These are phyloP conservation scores for Phytophthora agathidicida DNA, from an alignment of 352 stramenopile species.

Conservation along the genomic window DNA sequence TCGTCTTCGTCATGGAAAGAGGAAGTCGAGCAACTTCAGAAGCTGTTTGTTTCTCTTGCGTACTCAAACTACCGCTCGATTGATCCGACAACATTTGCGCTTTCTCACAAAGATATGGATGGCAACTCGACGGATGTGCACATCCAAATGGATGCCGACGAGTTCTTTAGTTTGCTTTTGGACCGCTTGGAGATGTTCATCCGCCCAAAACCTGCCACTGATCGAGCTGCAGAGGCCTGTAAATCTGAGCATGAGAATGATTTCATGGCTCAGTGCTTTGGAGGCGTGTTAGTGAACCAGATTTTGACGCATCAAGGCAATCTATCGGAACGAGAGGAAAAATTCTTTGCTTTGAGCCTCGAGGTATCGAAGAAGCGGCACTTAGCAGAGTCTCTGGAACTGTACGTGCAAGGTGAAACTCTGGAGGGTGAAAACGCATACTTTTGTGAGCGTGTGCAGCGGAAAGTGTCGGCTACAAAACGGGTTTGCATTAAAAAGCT, in stretches of 20 bases:
- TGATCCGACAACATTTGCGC: slow-evolving; percentile 70
- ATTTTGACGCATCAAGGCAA: slow-evolving; percentile 81
- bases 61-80: slow-evolving; percentile 49
- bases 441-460: slow-evolving; percentile 69
- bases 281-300: slow-evolving; percentile 82
- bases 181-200: slow-evolving; percentile 78
- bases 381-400: slow-evolving; percentile 59
- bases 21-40: slow-evolving; percentile 71
- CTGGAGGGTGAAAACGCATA: slow-evolving; percentile 84
- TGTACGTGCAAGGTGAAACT: slow-evolving; percentile 79
- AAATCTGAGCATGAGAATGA: slow-evolving; percentile 10
- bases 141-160: slow-evolving; percentile 84
- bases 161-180: slow-evolving; percentile 83
- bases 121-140: slow-evolving; percentile 75
- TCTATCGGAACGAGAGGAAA: slow-evolving; percentile 82
- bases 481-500: slow-evolving; percentile 84
- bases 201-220: slow-evolving; percentile 1
- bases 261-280: slow-evolving; percentile 75
- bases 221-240: neutral
- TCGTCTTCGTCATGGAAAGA: slow-evolving; percentile 40
- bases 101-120: slow-evolving; percentile 75
- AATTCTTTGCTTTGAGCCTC: slow-evolving; percentile 85
- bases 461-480: slow-evolving; percentile 83
- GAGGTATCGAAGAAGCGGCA: slow-evolving; percentile 79
- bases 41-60: slow-evolving; percentile 65